These are phyloP conservation scores for Phytophthora sojae DNA, from an alignment of 352 stramenopile genomes.

Conservation along the genomic window DNA sequence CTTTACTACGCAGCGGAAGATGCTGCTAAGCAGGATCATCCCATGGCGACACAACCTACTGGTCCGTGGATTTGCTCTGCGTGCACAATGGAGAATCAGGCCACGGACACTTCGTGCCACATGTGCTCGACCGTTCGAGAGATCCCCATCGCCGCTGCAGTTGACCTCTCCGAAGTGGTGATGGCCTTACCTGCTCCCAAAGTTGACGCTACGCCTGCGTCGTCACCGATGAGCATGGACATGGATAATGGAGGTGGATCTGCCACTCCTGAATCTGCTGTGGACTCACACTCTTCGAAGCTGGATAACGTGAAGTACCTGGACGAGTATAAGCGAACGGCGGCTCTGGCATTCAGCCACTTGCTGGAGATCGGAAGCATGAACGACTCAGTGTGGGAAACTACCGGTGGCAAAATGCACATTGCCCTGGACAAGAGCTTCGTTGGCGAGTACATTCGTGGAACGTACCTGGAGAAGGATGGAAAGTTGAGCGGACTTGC, in stretches of 20 bases:
- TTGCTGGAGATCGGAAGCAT: conserved; percentile 39
- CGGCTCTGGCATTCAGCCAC: conserved; percentile 43
- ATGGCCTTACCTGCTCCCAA: conserved; percentile 45
- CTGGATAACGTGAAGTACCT: conserved; percentile 57
- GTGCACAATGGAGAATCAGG: conserved; percentile 86
- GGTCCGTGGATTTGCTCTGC: conserved; percentile 63
- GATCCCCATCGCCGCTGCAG: conserved; percentile 49
- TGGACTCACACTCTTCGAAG: conserved; percentile 28
- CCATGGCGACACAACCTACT: conserved; percentile 27
- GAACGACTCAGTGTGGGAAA: conserved; percentile 69
- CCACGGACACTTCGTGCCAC: conserved; percentile 59
- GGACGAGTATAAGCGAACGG: conserved; percentile 58
- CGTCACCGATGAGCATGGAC: conserved; percentile 50
- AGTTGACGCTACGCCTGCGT: conserved; percentile 20
- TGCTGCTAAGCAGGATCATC: conserved; percentile 44
- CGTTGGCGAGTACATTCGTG: conserved; percentile 75
- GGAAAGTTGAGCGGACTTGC: conserved; percentile 71
- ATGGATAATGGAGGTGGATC: conserved; percentile 33
- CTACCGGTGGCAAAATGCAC: conserved; percentile 66
- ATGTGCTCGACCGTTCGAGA: conserved; percentile 71
- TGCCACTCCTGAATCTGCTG: conserved; percentile 1
- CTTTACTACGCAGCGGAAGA: conserved; percentile 75
- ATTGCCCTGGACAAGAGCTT: conserved; percentile 52
- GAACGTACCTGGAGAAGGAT: conserved; percentile 77
- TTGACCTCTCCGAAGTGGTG: conserved; percentile 42